Conservation (phyloP, 2,329 filamentous ascomycete genomes). For the Bertia moriformis region DNA sequence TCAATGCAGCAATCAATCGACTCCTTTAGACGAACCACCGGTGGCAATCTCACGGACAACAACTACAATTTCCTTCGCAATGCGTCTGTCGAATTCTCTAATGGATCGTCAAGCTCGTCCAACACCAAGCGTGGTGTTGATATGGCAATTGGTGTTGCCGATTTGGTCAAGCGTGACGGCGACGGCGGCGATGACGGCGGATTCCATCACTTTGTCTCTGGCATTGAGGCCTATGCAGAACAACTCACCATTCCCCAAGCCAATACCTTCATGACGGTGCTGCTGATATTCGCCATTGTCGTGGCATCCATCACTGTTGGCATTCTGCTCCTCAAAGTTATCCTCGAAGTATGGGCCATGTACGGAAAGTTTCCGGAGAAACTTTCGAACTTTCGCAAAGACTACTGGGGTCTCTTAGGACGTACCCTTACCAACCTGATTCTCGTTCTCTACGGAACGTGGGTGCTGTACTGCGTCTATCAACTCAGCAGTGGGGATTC, state of each 20-base stretch:
- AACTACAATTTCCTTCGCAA: conserved; percentile 64
- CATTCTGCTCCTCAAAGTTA: conserved; percentile 78
- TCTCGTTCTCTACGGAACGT: conserved; percentile 80
- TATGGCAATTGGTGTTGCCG: background rate
- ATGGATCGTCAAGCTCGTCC: conserved; percentile 33
- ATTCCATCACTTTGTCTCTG: conserved; percentile 43
- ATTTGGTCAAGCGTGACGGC: conserved; percentile 1
- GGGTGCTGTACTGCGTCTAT: conserved; percentile 91
- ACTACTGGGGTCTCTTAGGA: conserved; percentile 88
- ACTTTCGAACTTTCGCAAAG: conserved; percentile 73
- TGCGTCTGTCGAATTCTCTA: conserved; percentile 57
- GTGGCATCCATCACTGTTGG: conserved; percentile 72
- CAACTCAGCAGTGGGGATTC: conserved; percentile 90
- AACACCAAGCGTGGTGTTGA: background rate
- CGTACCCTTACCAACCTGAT: conserved; percentile 83
- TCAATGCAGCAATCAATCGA: conserved; percentile 71
- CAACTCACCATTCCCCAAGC: conserved; percentile 70
- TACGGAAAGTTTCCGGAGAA: conserved; percentile 72
- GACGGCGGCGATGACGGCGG: conserved; percentile 4
- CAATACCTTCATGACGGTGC: conserved; percentile 91
- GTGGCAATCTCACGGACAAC: conserved; percentile 72
- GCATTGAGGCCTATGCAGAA: conserved; percentile 72
- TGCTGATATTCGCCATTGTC: conserved; percentile 76
- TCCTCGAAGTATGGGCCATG: conserved; percentile 83
- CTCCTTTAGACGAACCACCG: conserved; percentile 63